Evolutionary conservation across 2,329 filamentous ascomycete genomes (phyloP).

Genomic region (Penicillium griseofulvum): DNA sequence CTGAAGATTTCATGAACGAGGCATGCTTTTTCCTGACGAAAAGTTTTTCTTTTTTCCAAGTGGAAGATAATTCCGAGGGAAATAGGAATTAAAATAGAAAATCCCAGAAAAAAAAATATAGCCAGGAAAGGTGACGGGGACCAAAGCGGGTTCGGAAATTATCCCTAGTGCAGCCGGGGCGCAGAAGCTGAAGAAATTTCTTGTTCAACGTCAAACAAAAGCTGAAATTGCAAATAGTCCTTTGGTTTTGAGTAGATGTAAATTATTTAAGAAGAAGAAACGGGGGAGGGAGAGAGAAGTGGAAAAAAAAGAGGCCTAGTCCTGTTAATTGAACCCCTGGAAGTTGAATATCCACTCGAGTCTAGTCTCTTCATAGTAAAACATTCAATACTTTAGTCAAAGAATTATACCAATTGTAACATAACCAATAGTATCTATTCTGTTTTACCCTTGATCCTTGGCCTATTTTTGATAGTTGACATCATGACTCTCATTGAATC

Average conservation of each 20-base stretch:
- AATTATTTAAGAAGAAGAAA: slow-evolving; percentile 2
- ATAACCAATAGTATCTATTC: not conserved
- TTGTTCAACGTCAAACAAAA: slow-evolving; percentile 6
- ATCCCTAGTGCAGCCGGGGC: slow-evolving; percentile 19
- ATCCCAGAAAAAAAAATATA: not conserved
- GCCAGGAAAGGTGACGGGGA: slow-evolving; percentile 11
- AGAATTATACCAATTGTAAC: not conserved
- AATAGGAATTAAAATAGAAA: not conserved
- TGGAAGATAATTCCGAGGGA: slow-evolving; percentile 1
- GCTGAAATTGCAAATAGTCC: slow-evolving; percentile 1
- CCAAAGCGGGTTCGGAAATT: slow-evolving; percentile 22
- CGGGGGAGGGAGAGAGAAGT: slow-evolving; percentile 5
- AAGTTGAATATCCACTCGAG: slow-evolving; percentile 27
- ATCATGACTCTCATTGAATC: no score
- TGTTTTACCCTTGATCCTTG: not conserved
- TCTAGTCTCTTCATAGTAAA: slow-evolving; percentile 24
- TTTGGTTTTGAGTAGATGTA: slow-evolving; percentile 2
- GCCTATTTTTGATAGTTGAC: no score
- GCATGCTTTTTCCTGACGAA: slow-evolving; percentile 11
- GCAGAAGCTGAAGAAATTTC: slow-evolving; percentile 9
- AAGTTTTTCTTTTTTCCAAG: not conserved
- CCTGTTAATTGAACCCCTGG: slow-evolving; percentile 17
- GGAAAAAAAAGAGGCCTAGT: slow-evolving; percentile 4
- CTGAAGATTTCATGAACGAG: slow-evolving; percentile 19
- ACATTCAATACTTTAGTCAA: slow-evolving; percentile 7